Evolutionary conservation across 352 stramenopile species (phyloP), one percentile per base, ranked within the genome.

Genomic region (Phytophthora brassicae): DNA sequence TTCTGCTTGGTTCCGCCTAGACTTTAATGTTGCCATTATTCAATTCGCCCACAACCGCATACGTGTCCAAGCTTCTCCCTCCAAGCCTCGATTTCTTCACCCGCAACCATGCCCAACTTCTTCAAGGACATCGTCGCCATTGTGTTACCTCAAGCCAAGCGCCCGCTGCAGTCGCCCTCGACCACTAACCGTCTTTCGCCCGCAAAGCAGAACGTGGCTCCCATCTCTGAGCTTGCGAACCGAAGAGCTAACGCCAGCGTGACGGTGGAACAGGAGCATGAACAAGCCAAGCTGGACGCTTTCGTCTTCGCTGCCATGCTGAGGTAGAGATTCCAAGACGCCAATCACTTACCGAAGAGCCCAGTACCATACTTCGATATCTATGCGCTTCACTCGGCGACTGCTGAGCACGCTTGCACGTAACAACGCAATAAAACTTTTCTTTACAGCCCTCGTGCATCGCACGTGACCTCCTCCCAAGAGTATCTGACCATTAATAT

Each of bases 281-380:
- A 79, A 19, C 66, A 75, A 51, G 64, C 72, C 44, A 79, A 75
- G 48, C 70, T 82, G 39, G 75, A 84, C 59, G 56, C 68, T 31
- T 81, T 77, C 64, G 67, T 81, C 39, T 77, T 79, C 49, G 68
- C 73, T 20, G 68, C 70, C 36, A 68, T 81, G 70, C 47, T 84
- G 66, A 70, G 73, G 61, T 84, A 77, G 55, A 22, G 35, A 29
- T 45, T 6, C 33, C 13, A 12, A 12, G 31, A n/a, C 35, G 13
- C 6, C 35, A 11, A 19, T 1, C 35, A 6, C 35, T 2, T 8
- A 19, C 6, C 33, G 13, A 14, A 41, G 31, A 24, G 29, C 26
- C 42, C 43, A 56, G 64, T 71, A 72, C 51, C 47, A 68, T 68
- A 68, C 44, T 54, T 67, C 23, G 63, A 71, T 71, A 71, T 63